Base-by-base conservation (phyloP, 2,329 filamentous ascomycete species). In the Fusarium sp. region DNA sequence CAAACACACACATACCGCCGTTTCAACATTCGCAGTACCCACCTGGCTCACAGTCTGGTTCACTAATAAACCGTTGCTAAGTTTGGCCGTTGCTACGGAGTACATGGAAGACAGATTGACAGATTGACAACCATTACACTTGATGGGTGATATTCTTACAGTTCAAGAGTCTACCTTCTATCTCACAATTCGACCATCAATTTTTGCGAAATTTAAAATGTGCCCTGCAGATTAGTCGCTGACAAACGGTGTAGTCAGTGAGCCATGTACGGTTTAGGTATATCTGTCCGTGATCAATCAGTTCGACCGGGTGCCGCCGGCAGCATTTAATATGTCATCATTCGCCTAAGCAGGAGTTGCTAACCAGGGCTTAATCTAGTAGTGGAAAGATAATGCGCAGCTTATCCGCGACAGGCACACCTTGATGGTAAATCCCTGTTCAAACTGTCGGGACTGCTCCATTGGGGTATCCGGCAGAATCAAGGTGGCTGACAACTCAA, bases 351-450 rank as follows among this genome's bases (percentile, higher is more conserved):
- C 33, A 59, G 26, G 46, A 46, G 43, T 67, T 48, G 48, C 58
- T 67, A 62, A 55, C 51, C 56, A 39, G 56, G 61, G 54, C 61
- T 62, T 65, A 40, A 62, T 62, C 60, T 60, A 52, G 57, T 48
- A 47, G 49, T 56, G 44, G 56, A 67, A 65, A 70, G 61, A 73
- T 70, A 58, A 64, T 72, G 62, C 63, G 70, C 64, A 51, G 65
- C 63, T 30, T 67, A 59, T 69, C 62, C 57, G 56, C 59, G 47
- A 67, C 50, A 65, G 53, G 52, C 51, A 69, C 56, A 59, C 63
- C 61, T 70, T 67, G 67, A 56, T 73, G 44, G 64, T 33, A 55
- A 67, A 73, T 55, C 72, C 72, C 63, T 74, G 69, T 61, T 49
- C 54, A 44, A 41, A 52, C 19, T 10, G 56, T 71, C 72, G 72